Conservation (phyloP, 306 rosid species). For the Quercus variabilis region DNA sequence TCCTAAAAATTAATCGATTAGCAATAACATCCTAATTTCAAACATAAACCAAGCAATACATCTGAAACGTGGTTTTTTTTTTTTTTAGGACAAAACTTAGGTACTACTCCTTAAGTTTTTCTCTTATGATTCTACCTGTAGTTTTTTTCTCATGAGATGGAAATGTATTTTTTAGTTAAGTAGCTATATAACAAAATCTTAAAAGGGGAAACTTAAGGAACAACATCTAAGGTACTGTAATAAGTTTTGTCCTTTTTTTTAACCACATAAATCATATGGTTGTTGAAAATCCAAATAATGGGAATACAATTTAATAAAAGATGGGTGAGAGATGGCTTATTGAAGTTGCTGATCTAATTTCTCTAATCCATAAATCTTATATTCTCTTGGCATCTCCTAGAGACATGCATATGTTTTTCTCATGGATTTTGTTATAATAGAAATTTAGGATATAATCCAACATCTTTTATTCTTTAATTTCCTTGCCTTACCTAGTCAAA, state of each 20-base stretch:
- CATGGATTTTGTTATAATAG: background rate
- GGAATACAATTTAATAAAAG: background rate
- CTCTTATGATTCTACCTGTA: rapidly evolving
- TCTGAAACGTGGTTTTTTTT: background rate
- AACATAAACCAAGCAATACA: background rate
- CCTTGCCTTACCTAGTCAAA: background rate
- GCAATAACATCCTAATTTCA: background rate
- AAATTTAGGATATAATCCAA: background rate
- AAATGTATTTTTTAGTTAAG: no score
- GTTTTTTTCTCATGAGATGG: no score
- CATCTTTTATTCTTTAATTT: background rate
- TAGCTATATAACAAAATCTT: no score
- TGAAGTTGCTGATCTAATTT: background rate
- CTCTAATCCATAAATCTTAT: background rate
- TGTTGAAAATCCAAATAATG: no score
- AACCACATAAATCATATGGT: no score
- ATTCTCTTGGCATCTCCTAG: background rate
- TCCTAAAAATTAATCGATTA: no score
- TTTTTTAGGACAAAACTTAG: no score
- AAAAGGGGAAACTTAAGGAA: rapidly evolving
- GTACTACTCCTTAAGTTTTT: rapidly evolving
- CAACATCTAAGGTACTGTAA: rapidly evolving
- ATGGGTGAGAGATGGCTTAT: background rate
- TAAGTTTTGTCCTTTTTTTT: background rate
- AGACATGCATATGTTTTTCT: background rate